A percentile compares a stretch with the other conserved stretches of the same genome.
Conservation (phyloP, 2,329 filamentous ascomycete species). For the Xylariales sp. region DNA sequence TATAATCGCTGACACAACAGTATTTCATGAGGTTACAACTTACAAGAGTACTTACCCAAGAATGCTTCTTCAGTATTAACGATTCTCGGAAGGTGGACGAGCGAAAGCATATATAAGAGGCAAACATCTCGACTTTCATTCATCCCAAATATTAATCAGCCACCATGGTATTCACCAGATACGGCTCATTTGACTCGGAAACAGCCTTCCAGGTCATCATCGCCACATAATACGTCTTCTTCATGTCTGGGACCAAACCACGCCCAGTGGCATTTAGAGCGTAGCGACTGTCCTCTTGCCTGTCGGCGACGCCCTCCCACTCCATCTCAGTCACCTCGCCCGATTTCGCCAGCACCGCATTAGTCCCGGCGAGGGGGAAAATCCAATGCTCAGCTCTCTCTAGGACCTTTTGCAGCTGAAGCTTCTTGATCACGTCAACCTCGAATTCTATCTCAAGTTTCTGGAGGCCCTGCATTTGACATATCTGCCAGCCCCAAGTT, state of each 20-base stretch:
- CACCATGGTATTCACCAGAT: background rate
- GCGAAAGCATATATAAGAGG: too few relatives aligned
- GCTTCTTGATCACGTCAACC: conserved; percentile 5
- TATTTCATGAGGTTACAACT: too few relatives aligned
- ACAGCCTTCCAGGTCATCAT: conserved; percentile 2
- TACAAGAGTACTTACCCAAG: too few relatives aligned
- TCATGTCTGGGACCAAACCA: background rate
- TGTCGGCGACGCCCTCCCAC: conserved; percentile 7
- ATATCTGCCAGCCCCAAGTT: conserved; percentile 10
- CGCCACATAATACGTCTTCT: background rate
- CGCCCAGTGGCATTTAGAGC: background rate
- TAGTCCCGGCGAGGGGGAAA: conserved; percentile 3
- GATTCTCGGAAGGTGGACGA: too few relatives aligned
- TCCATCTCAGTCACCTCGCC: conserved; percentile 2
- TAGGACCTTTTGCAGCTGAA: conserved; percentile 7
- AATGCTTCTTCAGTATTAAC: too few relatives aligned
- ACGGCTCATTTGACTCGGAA: background rate
- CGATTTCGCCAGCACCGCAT: background rate
- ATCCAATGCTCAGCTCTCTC: conserved; percentile 9
- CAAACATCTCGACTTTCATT: too few relatives aligned
- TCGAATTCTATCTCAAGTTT: conserved; percentile 10
- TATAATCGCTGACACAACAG: too few relatives aligned
- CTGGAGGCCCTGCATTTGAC: conserved; percentile 6
- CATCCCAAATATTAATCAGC: background rate
- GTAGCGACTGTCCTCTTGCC: conserved; percentile 1